A percentile compares a stretch with the other conserved stretches of the same genome.
These are phyloP conservation scores for Colletotrichum sp. DNA, from an alignment of 2,329 filamentous ascomycete genomes.

Conservation along the genomic window DNA sequence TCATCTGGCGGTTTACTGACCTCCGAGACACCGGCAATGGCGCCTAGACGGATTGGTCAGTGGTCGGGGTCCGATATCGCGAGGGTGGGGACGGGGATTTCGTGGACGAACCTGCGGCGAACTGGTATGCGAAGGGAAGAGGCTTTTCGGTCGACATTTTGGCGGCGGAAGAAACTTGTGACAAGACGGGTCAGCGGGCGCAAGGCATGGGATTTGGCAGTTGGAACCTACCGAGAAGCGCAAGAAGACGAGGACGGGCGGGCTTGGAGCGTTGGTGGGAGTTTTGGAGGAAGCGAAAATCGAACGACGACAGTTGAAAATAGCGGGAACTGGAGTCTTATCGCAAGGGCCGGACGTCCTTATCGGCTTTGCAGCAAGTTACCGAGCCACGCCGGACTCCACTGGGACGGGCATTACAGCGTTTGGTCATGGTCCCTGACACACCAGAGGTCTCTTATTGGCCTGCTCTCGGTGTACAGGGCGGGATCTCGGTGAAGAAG, in stretches of 20 bases:
- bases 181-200: background rate
- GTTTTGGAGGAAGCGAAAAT: constrained; percentile 13
- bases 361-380: constrained; percentile 7
- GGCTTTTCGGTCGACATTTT: constrained; percentile 73
- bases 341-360: constrained; percentile 5
- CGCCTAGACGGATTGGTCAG: constrained; percentile 58
- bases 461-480: background rate
- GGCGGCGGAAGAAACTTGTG: constrained; percentile 20
- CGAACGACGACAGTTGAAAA: background rate
- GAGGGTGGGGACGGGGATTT: constrained; percentile 24
- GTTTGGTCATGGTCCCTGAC: background rate
- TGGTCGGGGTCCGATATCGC: constrained; percentile 23
- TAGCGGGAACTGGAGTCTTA: constrained; percentile 16
- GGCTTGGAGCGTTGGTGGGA: background rate
- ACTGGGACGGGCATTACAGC: background rate
- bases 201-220: background rate
- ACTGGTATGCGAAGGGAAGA: constrained; percentile 92
- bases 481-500: background rate
- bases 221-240: constrained; percentile 11
- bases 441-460: background rate
- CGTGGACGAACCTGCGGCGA: constrained; percentile 76
- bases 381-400: constrained; percentile 11
- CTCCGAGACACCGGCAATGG: constrained; percentile 97
- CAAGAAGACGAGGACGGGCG: background rate
- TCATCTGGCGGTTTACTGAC: constrained; percentile 56